These are phyloP conservation scores for Emmonsiellopsis sp. DNA, from an alignment of 2,329 filamentous ascomycete genomes.

Conservation along the genomic window DNA sequence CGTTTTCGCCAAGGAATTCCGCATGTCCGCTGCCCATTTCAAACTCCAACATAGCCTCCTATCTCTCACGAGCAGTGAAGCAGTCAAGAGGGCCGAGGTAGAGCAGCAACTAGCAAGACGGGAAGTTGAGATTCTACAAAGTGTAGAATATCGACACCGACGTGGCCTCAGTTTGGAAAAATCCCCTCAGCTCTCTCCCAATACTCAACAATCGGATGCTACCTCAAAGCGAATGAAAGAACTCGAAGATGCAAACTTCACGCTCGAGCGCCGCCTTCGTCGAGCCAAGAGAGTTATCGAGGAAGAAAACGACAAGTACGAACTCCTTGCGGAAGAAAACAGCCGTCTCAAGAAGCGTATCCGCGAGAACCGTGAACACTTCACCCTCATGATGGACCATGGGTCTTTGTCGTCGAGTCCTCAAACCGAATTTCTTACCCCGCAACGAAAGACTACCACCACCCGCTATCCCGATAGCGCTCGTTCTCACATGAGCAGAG, in stretches of 20 bases:
- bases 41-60: constrained; percentile 83
- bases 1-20: constrained; percentile 51
- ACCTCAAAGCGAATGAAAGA: constrained; percentile 53
- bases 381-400: constrained; percentile 68
- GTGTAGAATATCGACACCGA: constrained; percentile 60
- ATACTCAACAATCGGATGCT: constrained; percentile 22
- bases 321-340: constrained; percentile 64
- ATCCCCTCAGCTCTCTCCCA: constrained; percentile 26
- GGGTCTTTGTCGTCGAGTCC: constrained; percentile 57
- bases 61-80: constrained; percentile 72
- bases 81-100: constrained; percentile 75
- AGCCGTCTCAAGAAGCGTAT: constrained; percentile 72
- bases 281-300: constrained; percentile 70
- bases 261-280: constrained; percentile 55
- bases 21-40: constrained; percentile 80
- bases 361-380: constrained; percentile 78
- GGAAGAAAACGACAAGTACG: constrained; percentile 64
- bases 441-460: constrained; percentile 29
- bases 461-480: constrained; percentile 31
- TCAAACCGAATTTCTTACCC: constrained; percentile 38
- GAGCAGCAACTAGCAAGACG: constrained; percentile 86
- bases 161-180: constrained; percentile 41
- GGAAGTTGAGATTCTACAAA: constrained; percentile 75
- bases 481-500: constrained; percentile 34
- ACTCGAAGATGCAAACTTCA: constrained; percentile 56